Conservation (phyloP, 1,139 yeast species). For the Spencermartinsiella ligniputridi region DNA sequence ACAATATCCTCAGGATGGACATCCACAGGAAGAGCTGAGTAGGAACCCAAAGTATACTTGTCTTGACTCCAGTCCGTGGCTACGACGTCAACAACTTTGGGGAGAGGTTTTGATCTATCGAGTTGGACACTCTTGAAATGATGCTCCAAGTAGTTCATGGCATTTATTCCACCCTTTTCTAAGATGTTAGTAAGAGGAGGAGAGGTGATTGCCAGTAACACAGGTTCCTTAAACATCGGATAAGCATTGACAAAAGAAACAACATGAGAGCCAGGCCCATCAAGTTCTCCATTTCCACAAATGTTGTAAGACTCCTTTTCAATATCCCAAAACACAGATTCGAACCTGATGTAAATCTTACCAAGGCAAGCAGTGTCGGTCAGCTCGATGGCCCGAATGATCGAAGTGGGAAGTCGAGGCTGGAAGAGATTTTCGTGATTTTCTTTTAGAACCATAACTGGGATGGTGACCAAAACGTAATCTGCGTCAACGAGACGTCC, state of each 20-base stretch:
- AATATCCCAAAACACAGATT: conserved; percentile 56
- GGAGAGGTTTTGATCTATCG: conserved; percentile 23
- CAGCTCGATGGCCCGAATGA: conserved; percentile 43
- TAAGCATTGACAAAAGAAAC: conserved; percentile 44
- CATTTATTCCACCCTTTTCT: conserved; percentile 40
- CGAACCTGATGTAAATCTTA: conserved; percentile 71
- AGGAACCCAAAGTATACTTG: conserved; percentile 68
- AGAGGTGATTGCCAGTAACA: conserved; percentile 61
- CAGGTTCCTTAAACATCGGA: conserved; percentile 37
- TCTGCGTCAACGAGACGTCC: conserved; percentile 28
- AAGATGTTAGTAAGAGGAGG: conserved; percentile 57
- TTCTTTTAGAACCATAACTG: conserved; percentile 54
- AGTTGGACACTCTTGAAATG: conserved; percentile 30
- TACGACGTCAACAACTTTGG: conserved; percentile 49
- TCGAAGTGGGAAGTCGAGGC: conserved; percentile 51
- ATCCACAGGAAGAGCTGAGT: conserved; percentile 61
- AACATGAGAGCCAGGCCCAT: neutral
- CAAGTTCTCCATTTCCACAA: neutral
- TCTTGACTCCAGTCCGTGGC: conserved; percentile 68
- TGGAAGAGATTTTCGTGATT: conserved; percentile 42
- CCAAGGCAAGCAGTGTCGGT: conserved; percentile 73
- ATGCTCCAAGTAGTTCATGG: conserved; percentile 45
- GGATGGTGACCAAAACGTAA: conserved; percentile 63
- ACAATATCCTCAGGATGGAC: conserved; percentile 62
- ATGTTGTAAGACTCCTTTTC: neutral